Evolutionary conservation across 768 basidiomycete species (phyloP).

Genomic region (Myochromella boudieri): DNA sequence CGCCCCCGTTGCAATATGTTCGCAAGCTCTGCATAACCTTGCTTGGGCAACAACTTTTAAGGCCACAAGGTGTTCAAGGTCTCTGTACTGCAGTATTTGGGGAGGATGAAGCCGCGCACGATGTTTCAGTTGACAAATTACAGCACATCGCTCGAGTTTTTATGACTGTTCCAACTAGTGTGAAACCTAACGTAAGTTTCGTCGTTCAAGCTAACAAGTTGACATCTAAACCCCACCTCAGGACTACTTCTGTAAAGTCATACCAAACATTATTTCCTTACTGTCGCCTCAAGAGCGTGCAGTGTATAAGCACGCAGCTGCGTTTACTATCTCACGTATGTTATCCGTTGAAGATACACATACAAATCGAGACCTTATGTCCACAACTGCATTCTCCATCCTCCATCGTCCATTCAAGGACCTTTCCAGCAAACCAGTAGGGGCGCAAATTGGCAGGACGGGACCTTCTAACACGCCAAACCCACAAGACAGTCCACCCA

Average conservation of each 20-base stretch:
- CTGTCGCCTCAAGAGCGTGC: slow-evolving; percentile 42
- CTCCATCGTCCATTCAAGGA: slow-evolving; percentile 55
- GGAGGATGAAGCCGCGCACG: slow-evolving; percentile 53
- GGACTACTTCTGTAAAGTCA: slow-evolving; percentile 60
- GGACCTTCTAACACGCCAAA: background rate
- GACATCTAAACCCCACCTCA: slow-evolving; percentile 25
- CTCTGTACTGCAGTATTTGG: slow-evolving; percentile 71
- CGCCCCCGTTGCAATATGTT: slow-evolving; percentile 47
- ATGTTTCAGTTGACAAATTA: slow-evolving; percentile 64
- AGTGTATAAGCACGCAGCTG: slow-evolving; percentile 57
- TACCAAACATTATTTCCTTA: slow-evolving; percentile 55
- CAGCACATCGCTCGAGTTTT: slow-evolving; percentile 71
- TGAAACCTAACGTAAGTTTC: slow-evolving; percentile 51
- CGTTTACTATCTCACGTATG: slow-evolving; percentile 70
- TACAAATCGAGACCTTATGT: slow-evolving; percentile 26
- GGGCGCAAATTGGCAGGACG: too few species aligned
- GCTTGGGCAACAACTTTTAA: slow-evolving; percentile 68
- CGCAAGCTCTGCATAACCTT: slow-evolving; percentile 60
- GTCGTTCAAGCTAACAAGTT: background rate
- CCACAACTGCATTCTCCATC: slow-evolving; percentile 39
- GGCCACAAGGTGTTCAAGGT: slow-evolving; percentile 68
- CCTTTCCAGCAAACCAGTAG: too few species aligned
- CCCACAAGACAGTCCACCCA: slow-evolving; percentile 5
- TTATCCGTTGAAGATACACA: slow-evolving; percentile 37
- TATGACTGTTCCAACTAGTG: slow-evolving; percentile 56